phyloP scores from a whole-genome alignment of 1,284 basidiomycete genomes.

The Ceratobasidium sp. region DNA sequence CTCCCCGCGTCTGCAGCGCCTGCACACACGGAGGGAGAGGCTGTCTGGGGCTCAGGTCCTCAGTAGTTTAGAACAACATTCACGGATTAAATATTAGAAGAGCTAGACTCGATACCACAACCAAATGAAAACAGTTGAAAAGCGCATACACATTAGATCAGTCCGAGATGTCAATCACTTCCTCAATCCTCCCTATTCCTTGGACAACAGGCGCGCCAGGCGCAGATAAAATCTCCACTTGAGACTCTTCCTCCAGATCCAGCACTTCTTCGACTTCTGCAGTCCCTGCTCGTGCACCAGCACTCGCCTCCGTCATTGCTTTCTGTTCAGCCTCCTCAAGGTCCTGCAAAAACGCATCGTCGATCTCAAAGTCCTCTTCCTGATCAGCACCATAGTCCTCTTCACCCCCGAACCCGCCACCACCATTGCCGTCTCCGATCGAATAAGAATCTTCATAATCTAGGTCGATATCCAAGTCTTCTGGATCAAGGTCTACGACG shows the following conservation, averaged over 20 bases:
- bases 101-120: background rate
- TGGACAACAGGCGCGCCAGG: slow-evolving; percentile 54
- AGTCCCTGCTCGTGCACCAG: slow-evolving; percentile 40
- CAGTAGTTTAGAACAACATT: background rate
- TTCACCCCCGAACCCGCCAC: background rate
- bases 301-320: slow-evolving; percentile 56
- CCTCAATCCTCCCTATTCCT: slow-evolving; percentile 47
- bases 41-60: slow-evolving; percentile 23
- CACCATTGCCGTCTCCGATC: slow-evolving; percentile 25
- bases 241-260: slow-evolving; percentile 71
- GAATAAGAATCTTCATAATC: slow-evolving; percentile 37
- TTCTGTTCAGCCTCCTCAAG: slow-evolving; percentile 53
- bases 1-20: background rate
- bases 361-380: slow-evolving; percentile 53
- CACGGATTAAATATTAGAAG: background rate
- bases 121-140: slow-evolving; percentile 9
- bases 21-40: background rate
- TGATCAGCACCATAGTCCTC: slow-evolving; percentile 47
- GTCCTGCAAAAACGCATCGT: slow-evolving; percentile 56
- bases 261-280: slow-evolving; percentile 59
- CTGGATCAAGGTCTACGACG: slow-evolving; percentile 45
- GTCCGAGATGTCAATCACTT: slow-evolving; percentile 65
- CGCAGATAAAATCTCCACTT: slow-evolving; percentile 62
- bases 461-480: slow-evolving; percentile 21
- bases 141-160: slow-evolving; percentile 47